Conservation (phyloP, 768 basidiomycete species). For the Ramaria rubella region DNA sequence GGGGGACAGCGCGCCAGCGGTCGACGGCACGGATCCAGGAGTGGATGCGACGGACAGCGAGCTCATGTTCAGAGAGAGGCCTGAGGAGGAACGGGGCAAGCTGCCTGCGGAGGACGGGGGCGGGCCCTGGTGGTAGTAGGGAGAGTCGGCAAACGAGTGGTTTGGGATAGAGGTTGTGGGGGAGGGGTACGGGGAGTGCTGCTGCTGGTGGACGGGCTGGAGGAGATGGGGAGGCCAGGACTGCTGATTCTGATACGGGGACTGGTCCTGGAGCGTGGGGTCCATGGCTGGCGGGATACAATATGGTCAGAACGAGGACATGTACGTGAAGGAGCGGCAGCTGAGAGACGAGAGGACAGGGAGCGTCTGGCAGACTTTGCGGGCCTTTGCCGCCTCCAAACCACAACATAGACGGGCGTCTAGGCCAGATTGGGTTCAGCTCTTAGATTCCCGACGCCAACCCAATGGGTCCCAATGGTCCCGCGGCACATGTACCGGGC, state of each 20-base stretch:
- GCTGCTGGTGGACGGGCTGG: neutral
- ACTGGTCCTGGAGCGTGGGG: neutral
- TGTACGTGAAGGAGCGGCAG: too few species aligned
- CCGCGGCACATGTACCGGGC: too few species aligned
- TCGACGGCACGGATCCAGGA: slow-evolving; percentile 30
- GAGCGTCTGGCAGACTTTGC: too few species aligned
- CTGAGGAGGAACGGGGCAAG: slow-evolving; percentile 23
- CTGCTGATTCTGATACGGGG: neutral
- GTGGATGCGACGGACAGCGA: slow-evolving; percentile 40
- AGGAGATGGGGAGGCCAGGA: neutral
- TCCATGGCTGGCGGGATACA: neutral
- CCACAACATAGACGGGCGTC: too few species aligned
- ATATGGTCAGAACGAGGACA: too few species aligned
- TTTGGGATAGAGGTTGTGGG: neutral
- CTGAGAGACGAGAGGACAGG: too few species aligned
- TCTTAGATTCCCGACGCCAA: too few species aligned
- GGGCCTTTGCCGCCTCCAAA: too few species aligned
- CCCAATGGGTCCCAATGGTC: too few species aligned
- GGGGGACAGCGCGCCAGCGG: slow-evolving; percentile 27
- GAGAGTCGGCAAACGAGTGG: neutral
- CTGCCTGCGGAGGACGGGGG: neutral
- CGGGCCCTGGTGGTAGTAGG: neutral
- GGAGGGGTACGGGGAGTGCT: neutral
- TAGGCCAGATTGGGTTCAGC: too few species aligned
- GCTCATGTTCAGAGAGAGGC: slow-evolving; percentile 62